Base-by-base conservation (phyloP, 2,329 filamentous ascomycete species). In the Fusarium sp. region DNA sequence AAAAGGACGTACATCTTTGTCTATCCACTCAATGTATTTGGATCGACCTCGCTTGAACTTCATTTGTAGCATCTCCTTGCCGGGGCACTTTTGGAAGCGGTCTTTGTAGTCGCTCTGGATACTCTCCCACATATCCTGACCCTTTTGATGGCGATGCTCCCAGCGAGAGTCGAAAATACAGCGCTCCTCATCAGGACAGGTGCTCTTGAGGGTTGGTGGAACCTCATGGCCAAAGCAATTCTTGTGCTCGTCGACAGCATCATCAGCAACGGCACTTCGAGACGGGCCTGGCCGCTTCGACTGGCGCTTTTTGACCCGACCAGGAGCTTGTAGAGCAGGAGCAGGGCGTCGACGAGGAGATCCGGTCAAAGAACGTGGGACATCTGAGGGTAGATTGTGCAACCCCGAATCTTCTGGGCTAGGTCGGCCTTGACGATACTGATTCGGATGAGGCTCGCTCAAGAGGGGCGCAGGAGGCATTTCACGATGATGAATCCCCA, bases 111-210 rank as follows among this genome's bases (percentile, higher is more conserved):
- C 81, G 7, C 73, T 74, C 49, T 82, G 80, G 59, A 89, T 87
- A 39, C 81, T 79, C 24, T 86, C 82, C 87, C 87, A 89, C 85
- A 88, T 88, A 34, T 86, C 85, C 66, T 86, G 85, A 17, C 87
- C 86, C 69, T 85, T 86, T 52, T 82, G 79, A 21, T 81, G 71
- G 17, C 81, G 77, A 67, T 83, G 81, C 24, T 81, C 73, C 73
- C 81, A 82, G 14, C 85, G 80, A n/a, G 84, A 80, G 26, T 84
- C 78, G 49, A 87, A 84, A 33, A 89, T 81, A 52, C 77, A 85
- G 22, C 79, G 80, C 62, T 86, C 83, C 34, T 86, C 82, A 3
- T 82, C 79, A 2, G 84, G 83, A 26, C 84, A 84, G 19, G 79
- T 79, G 22, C 78, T 75, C 56, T 83, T 83, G 43, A 88, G 78